Evolutionary conservation across 306 rosid genomes (phyloP).

Genomic region (Glycyrrhiza uralensis): DNA sequence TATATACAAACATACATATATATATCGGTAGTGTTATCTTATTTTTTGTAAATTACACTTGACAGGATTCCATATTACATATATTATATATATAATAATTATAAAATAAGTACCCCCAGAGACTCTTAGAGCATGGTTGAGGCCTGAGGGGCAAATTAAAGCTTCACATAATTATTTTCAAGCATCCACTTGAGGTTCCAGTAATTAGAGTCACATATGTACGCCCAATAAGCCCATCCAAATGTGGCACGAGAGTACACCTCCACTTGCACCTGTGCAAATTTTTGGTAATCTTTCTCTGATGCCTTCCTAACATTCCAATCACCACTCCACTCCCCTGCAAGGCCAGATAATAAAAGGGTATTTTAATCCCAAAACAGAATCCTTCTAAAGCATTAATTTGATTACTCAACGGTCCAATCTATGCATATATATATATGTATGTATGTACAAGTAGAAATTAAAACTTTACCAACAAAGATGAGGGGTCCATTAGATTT

Average conservation of each 20-base stretch:
- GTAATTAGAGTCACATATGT: constrained; percentile 34
- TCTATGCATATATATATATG: too few species aligned
- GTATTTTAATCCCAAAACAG: neutral
- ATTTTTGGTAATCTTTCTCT: constrained; percentile 36
- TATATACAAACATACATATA: neutral
- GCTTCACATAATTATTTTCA: constrained; percentile 26
- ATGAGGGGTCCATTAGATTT: constrained; percentile 51
- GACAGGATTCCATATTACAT: neutral
- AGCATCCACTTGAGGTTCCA: constrained; percentile 65
- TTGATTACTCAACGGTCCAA: neutral
- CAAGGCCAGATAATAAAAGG: too few species aligned
- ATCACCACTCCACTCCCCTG: constrained; percentile 66
- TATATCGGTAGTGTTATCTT: neutral
- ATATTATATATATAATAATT: too few species aligned
- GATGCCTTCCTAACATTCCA: constrained; percentile 37
- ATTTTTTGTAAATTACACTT: constrained; percentile 24
- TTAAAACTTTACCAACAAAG: constrained; percentile 48
- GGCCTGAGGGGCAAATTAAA: neutral
- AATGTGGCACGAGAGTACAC: constrained; percentile 53
- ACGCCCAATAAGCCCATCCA: constrained; percentile 72
- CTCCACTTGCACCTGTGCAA: constrained; percentile 30
- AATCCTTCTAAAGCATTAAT: neutral
- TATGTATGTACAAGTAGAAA: neutral
- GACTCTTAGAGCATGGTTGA: neutral
- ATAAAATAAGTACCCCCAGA: neutral